Base-by-base conservation (phyloP, 305 asterid species). In the Fraxinus xanthoxyloides region DNA sequence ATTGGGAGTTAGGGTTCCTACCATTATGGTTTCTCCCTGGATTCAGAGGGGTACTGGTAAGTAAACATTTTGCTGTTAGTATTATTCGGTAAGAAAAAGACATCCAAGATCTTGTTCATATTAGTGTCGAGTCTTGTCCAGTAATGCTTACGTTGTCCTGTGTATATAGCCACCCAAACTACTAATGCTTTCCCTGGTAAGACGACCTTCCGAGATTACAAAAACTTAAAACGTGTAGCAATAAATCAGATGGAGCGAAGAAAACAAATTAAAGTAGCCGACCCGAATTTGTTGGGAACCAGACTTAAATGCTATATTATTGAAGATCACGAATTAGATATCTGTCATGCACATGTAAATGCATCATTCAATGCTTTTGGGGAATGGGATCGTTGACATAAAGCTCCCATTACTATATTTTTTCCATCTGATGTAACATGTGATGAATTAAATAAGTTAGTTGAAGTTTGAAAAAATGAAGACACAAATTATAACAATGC, bases 1-100 rank as follows among this genome's bases (percentile, higher is more conserved):
- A 9, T 81, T 94, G 90, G 96, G 97, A 28, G 97, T 94, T n/a
- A 80, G 98, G 86, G 97, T 94, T 75, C 98, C 97, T 0, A 89
- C 96, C 65, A 89, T 93, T 24, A 83, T 86, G 73, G 56, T 94
- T 51, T 94, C 98, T 15, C 94, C 97, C 0, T 92, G 98, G 98
- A 89, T 94, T 17, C 77, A 85, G 40, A 94, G 91, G 81, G 97
- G 89, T 23, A 92, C 95, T 0, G 97, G 97, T 91, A 89, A 38
- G 84, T 70, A 67, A 31, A 15, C 40, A 46, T 26, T 67, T 24
- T 75, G 34, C 24, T 75, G 35, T n/a, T 48, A 0, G 2, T 26
- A 40, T 19, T 32, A 69, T 30, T 13, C n/a, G 2, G 7, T 28
- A 1, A 28, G 40, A 69, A 30, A 30, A 69, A 69, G 23, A 31